These are phyloP conservation scores for Penstemon newberryi DNA, from an alignment of 257 asterid species.

Conservation along the genomic window DNA sequence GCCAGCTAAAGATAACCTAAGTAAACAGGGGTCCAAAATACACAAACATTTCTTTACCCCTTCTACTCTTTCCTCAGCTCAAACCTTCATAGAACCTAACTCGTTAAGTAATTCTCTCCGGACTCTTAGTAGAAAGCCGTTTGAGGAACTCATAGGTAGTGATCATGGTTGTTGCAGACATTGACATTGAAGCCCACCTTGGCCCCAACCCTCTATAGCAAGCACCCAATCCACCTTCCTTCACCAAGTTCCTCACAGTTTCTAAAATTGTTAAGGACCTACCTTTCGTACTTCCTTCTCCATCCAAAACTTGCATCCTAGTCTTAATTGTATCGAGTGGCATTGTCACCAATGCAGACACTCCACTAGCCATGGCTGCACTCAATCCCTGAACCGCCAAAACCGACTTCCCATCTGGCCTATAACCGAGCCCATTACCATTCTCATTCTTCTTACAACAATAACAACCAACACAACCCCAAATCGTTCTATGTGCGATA, in stretches of 20 bases:
- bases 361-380: conserved; percentile 94
- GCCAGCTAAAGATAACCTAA: conserved; percentile 7
- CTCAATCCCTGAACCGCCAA: conserved; percentile 87
- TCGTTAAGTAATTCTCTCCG: conserved; percentile 46
- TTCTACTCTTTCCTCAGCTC: conserved; percentile 28
- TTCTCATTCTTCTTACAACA: conserved; percentile 59
- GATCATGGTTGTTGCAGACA: conserved; percentile 97
- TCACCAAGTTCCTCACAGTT: conserved; percentile 70
- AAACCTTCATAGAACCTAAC: conserved; percentile 4
- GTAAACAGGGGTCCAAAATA: conserved; percentile 28
- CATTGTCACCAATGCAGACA: conserved; percentile 90
- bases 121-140: conserved; percentile 78
- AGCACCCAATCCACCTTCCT: conserved; percentile 91
- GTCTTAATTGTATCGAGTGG: conserved; percentile 94
- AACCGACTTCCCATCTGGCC: conserved; percentile 72
- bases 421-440: conserved; percentile 43
- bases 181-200: conserved; percentile 96
- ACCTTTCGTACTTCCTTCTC: conserved; percentile 46
- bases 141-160: conserved; percentile 96
- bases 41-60: conserved; percentile 32
- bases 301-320: conserved; percentile 87
- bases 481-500: conserved; percentile 59
- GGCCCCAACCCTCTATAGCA: conserved; percentile 96
- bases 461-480: conserved; percentile 61
- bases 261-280: conserved; percentile 48